These are phyloP conservation scores for Dactylellina parvicollis DNA, from an alignment of 2,329 filamentous ascomycete species.

Conservation along the genomic window DNA sequence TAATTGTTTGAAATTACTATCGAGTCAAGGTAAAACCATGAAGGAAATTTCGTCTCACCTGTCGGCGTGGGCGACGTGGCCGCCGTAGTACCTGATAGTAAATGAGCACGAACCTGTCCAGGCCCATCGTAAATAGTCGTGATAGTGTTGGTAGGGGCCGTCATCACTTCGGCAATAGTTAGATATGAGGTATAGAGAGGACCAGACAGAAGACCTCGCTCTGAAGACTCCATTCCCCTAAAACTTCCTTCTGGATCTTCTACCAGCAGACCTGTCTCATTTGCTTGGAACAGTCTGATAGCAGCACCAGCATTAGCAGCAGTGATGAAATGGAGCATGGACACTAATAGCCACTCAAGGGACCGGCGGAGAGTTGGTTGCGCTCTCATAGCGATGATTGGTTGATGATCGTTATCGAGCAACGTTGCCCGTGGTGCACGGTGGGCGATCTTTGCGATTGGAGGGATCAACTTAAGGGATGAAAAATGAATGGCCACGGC, in stretches of 20 bases:
- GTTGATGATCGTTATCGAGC: neutral
- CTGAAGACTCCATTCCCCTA: neutral
- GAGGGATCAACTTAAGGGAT: neutral
- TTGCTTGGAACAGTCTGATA: constrained; percentile 16
- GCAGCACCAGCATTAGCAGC: constrained; percentile 8
- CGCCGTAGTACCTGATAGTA: constrained; percentile 4
- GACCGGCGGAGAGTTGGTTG: neutral
- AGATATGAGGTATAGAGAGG: constrained; percentile 26
- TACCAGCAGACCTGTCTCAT: constrained; percentile 6
- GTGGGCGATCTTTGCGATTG: constrained; percentile 1
- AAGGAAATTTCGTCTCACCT: neutral
- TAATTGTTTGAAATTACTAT: neutral
- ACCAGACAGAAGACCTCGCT: neutral
- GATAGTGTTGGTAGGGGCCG: constrained; percentile 25
- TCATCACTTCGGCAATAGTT: constrained; percentile 12
- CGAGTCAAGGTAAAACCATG: neutral
- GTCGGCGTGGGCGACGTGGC: constrained; percentile 34
- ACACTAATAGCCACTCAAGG: constrained; percentile 1
- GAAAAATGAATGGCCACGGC: neutral
- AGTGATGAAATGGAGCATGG: neutral
- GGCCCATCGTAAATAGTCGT: constrained; percentile 25
- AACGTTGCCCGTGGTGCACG: constrained; percentile 7
- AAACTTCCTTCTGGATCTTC: neutral
- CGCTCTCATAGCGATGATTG: constrained; percentile 13
- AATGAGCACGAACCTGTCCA: neutral